Conservation (phyloP, 495 filamentous ascomycete genomes). For the Talaromyces proteolyticus region DNA sequence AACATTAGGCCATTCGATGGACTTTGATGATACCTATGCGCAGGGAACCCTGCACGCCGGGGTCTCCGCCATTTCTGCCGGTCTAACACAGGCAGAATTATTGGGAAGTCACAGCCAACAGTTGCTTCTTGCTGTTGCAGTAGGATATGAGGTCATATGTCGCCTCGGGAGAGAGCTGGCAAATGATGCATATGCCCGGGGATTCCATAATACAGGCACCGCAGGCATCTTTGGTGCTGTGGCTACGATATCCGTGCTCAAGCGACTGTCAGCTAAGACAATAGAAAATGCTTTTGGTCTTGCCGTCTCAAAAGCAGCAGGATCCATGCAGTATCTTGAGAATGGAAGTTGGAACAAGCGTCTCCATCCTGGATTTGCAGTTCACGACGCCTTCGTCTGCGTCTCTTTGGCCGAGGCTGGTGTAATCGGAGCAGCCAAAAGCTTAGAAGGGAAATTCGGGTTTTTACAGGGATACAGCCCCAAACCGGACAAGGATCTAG, state of each 20-base stretch:
- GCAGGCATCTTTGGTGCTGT: constrained; percentile 1
- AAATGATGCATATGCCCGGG: not conserved
- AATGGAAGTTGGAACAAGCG: constrained; percentile 2
- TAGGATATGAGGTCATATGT: constrained; percentile 1
- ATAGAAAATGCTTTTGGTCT: constrained; percentile 1
- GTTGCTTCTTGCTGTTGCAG: not conserved
- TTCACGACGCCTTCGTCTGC: constrained; percentile 1
- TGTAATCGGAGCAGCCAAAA: not conserved
- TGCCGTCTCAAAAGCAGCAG: not conserved
- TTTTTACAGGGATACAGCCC: not conserved
- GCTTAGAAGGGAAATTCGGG: not conserved
- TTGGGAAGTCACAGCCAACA: not conserved
- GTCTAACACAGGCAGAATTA: not conserved
- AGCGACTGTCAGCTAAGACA: not conserved
- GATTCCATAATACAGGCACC: constrained; percentile 2
- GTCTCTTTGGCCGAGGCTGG: not conserved
- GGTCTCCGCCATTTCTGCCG: not conserved
- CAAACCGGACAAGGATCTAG: not conserved
- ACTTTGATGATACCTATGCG: constrained; percentile 1
- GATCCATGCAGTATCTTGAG: constrained; percentile 1
- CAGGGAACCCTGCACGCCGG: not conserved
- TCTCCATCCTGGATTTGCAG: constrained; percentile 1
- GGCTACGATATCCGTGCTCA: not conserved
- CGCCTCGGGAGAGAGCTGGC: not conserved
- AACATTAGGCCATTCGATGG: not conserved